Evolutionary conservation across 768 basidiomycete species (phyloP).

Genomic region (Amanita muscaria): DNA sequence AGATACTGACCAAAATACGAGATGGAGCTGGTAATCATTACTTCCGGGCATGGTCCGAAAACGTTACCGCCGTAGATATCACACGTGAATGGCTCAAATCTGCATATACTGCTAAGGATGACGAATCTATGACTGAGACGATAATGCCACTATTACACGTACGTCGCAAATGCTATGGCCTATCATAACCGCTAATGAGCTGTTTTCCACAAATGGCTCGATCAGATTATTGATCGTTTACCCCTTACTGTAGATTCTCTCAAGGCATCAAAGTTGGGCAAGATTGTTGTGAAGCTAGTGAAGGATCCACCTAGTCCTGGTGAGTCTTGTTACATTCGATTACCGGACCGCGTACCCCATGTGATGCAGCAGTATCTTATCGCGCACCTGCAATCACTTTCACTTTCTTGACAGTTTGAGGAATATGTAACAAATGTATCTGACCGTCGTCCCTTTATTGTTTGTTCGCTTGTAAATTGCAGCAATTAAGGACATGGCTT

Average conservation of each 20-base stretch:
- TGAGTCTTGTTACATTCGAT: constrained; percentile 39
- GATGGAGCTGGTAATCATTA: constrained; percentile 83
- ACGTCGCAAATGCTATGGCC: constrained; percentile 26
- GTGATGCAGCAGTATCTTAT: constrained; percentile 10
- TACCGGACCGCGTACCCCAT: neutral
- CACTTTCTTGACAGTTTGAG: constrained; percentile 27
- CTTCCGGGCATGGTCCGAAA: constrained; percentile 81
- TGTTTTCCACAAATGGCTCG: too few relatives aligned
- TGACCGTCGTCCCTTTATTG: constrained; percentile 47
- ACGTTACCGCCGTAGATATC: constrained; percentile 63
- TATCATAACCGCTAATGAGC: constrained; percentile 1
- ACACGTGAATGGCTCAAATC: constrained; percentile 78
- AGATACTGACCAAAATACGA: constrained; percentile 73
- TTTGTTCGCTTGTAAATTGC: constrained; percentile 31
- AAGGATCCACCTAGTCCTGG: constrained; percentile 72
- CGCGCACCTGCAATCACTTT: constrained; percentile 12
- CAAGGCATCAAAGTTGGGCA: constrained; percentile 68
- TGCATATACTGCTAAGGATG: constrained; percentile 47
- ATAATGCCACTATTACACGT: constrained; percentile 85
- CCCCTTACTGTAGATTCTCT: constrained; percentile 66
- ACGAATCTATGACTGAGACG: constrained; percentile 52
- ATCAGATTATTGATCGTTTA: constrained; percentile 75
- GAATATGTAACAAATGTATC: constrained; percentile 48
- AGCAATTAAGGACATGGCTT: constrained; percentile 93
- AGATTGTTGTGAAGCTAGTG: constrained; percentile 65